Evolutionary conservation across 2,329 filamentous ascomycete species (phyloP).

Genomic region (Hyphodiscus sp.): DNA sequence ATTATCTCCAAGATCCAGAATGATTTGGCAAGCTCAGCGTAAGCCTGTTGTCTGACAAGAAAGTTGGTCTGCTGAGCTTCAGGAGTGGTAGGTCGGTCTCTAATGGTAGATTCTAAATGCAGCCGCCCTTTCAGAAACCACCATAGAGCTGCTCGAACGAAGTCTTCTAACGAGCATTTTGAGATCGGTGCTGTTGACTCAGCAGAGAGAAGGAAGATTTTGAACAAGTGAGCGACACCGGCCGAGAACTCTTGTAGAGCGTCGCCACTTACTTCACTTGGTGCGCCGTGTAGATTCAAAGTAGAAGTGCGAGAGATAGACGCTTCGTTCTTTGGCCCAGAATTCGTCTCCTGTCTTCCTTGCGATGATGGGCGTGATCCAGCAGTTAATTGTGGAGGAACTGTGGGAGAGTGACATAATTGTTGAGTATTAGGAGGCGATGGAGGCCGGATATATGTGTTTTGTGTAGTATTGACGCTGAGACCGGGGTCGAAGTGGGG

Average conservation of each 20-base stretch:
- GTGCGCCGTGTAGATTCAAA: slow-evolving; percentile 21
- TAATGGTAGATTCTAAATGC: slow-evolving; percentile 65
- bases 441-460: slow-evolving; percentile 16
- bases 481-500: slow-evolving; percentile 12
- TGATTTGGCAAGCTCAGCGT: slow-evolving; percentile 77
- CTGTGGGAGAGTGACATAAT: not conserved
- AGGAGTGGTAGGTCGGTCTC: slow-evolving; percentile 51
- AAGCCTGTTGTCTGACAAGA: slow-evolving; percentile 64
- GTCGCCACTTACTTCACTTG: slow-evolving; percentile 40
- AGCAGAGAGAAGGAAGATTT: slow-evolving; percentile 71
- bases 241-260: slow-evolving; percentile 63
- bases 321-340: slow-evolving; percentile 3
- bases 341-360: slow-evolving; percentile 2
- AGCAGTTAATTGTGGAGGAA: slow-evolving; percentile 12
- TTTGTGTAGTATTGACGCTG: slow-evolving; percentile 25
- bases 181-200: slow-evolving; percentile 64
- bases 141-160: slow-evolving; percentile 71
- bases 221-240: slow-evolving; percentile 67
- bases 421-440: not conserved
- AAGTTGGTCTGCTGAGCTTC: slow-evolving; percentile 49
- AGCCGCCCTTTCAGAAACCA: slow-evolving; percentile 83
- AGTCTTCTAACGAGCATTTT: slow-evolving; percentile 56
- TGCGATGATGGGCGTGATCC: slow-evolving; percentile 8
- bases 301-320: slow-evolving; percentile 12
- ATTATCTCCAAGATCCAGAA: slow-evolving; percentile 68